These are phyloP conservation scores for Tricholoma terreum DNA, from an alignment of 768 basidiomycete genomes.

Conservation along the genomic window DNA sequence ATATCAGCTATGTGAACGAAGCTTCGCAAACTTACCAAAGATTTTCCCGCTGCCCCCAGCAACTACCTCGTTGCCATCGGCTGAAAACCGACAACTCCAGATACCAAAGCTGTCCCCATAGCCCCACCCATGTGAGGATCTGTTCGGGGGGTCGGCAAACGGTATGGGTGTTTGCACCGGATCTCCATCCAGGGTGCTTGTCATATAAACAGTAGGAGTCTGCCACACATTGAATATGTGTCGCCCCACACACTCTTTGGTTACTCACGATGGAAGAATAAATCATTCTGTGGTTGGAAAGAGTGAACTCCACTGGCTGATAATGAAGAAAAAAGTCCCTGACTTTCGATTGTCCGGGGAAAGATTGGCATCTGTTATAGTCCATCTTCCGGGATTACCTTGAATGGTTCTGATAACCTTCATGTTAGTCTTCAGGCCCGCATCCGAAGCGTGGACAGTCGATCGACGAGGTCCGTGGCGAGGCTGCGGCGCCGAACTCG, in stretches of 20 bases:
- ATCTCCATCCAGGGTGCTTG: slow-evolving; percentile 63
- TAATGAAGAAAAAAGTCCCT: slow-evolving; percentile 9
- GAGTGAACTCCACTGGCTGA: neutral
- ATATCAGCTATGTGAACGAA: slow-evolving; percentile 3
- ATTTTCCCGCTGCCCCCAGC: slow-evolving; percentile 87
- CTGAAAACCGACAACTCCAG: slow-evolving; percentile 95
- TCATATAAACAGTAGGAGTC: slow-evolving; percentile 74
- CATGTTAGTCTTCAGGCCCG: slow-evolving; percentile 41
- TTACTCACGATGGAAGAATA: slow-evolving; percentile 81
- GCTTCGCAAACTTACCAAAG: slow-evolving; percentile 46
- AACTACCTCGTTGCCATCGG: slow-evolving; percentile 92
- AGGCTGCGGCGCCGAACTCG: slow-evolving; percentile 32
- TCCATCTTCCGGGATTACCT: slow-evolving; percentile 81
- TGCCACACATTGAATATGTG: slow-evolving; percentile 25
- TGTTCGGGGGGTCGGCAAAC: slow-evolving; percentile 47
- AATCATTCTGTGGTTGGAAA: slow-evolving; percentile 60
- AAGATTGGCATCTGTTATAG: slow-evolving; percentile 91
- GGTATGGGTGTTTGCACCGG: slow-evolving; percentile 59
- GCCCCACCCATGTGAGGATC: slow-evolving; percentile 34
- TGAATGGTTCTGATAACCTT: slow-evolving; percentile 61
- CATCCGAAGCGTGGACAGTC: slow-evolving; percentile 11
- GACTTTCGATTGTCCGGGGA: slow-evolving; percentile 86
- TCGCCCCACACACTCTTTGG: neutral
- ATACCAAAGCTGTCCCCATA: slow-evolving; percentile 63
- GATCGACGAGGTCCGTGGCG: slow-evolving; percentile 13